Conservation (phyloP, 2,329 filamentous ascomycete species). For the Fusarium acutatum region DNA sequence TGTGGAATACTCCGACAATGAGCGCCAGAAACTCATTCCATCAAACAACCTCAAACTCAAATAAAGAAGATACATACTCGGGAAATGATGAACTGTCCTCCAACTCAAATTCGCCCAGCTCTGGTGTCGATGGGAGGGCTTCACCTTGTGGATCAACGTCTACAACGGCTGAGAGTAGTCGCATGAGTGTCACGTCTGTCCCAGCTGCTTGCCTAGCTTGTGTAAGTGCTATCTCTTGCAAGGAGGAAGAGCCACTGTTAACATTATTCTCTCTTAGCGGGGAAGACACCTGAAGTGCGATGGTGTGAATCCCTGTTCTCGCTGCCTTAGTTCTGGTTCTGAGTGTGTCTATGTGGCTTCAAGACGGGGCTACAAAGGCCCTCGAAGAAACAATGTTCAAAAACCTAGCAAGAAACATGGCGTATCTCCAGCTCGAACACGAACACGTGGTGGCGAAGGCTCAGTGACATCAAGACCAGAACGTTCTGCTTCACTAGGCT, state of each 20-base stretch:
- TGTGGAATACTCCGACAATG: slow-evolving; percentile 33
- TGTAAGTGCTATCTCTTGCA: slow-evolving; percentile 50
- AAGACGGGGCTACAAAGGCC: slow-evolving; percentile 77
- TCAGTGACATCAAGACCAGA: slow-evolving; percentile 52
- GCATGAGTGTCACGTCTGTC: slow-evolving; percentile 47
- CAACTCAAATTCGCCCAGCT: slow-evolving; percentile 39
- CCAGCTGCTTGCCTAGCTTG: slow-evolving; percentile 65
- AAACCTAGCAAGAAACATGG: slow-evolving; percentile 62
- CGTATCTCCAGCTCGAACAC: slow-evolving; percentile 48
- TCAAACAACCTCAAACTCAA: neutral
- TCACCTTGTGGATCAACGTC: slow-evolving; percentile 35
- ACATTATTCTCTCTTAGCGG: slow-evolving; percentile 50
- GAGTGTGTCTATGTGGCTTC: slow-evolving; percentile 79
- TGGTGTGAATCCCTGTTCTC: slow-evolving; percentile 72
- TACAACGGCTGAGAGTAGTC: slow-evolving; percentile 21
- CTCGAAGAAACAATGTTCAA: slow-evolving; percentile 48
- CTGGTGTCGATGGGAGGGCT: slow-evolving; percentile 19
- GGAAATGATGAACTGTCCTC: slow-evolving; percentile 27
- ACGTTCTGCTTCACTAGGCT: slow-evolving; percentile 24
- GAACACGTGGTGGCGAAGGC: slow-evolving; percentile 38
- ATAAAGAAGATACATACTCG: slow-evolving; percentile 26
- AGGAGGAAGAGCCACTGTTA: neutral
- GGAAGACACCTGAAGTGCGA: slow-evolving; percentile 81
- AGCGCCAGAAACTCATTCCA: slow-evolving; percentile 13
- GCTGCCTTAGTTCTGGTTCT: slow-evolving; percentile 66